Evolutionary conservation across 179 eudicot species (phyloP).

Genomic region (Amaranthus tricolor): DNA sequence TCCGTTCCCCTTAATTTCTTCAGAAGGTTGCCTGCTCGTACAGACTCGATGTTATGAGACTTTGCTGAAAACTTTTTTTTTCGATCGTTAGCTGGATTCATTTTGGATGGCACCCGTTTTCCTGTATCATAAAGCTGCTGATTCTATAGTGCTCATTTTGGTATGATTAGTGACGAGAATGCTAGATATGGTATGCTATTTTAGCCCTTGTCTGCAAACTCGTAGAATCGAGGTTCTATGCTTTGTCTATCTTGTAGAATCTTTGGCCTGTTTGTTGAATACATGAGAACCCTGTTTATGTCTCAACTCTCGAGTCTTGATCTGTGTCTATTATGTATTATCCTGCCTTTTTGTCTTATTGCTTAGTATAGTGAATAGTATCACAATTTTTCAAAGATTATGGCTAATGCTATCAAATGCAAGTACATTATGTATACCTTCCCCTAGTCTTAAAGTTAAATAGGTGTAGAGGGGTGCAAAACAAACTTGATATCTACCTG

Average conservation of each 20-base stretch:
- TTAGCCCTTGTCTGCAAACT: neutral
- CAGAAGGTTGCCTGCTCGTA: slow-evolving; percentile 22
- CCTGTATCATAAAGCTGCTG: slow-evolving; percentile 9
- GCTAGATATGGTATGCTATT: slow-evolving; percentile 17
- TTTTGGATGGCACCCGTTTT: slow-evolving; percentile 14
- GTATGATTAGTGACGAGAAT: slow-evolving; percentile 9
- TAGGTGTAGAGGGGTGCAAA: neutral
- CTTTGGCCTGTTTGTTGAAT: slow-evolving; percentile 3
- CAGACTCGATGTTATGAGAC: neutral
- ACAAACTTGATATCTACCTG: neutral
- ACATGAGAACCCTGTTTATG: slow-evolving; percentile 12
- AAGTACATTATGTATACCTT: neutral
- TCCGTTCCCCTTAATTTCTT: slow-evolving; percentile 27
- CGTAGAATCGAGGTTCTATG: slow-evolving; percentile 11
- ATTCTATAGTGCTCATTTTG: slow-evolving; percentile 7
- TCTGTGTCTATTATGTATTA: slow-evolving; percentile 10
- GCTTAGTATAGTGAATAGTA: neutral
- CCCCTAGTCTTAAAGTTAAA: too few relatives aligned
- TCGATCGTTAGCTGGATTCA: neutral
- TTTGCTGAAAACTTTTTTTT: slow-evolving; percentile 4
- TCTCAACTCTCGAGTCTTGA: neutral
- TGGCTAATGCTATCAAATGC: too few relatives aligned
- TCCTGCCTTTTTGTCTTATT: slow-evolving; percentile 1
- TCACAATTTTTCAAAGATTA: neutral
- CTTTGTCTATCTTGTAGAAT: slow-evolving; percentile 15